Conservation (phyloP, 2,329 filamentous ascomycete genomes). For the Xylariaceae sp. region DNA sequence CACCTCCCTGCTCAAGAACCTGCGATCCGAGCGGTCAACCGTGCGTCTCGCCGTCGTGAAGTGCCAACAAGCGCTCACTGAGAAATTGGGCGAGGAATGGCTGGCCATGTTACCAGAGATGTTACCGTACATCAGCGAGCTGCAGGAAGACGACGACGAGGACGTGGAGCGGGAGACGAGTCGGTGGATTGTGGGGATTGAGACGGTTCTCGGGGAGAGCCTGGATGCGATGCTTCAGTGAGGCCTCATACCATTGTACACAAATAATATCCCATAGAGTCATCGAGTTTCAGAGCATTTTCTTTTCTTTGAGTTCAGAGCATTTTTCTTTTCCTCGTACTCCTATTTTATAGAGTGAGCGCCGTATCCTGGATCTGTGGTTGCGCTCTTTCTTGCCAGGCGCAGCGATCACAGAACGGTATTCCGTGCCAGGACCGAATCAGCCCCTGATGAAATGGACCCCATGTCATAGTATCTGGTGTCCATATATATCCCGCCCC, state of each 20-base stretch:
- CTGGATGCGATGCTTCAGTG: slow-evolving; percentile 89
- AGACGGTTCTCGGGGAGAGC: slow-evolving; percentile 82
- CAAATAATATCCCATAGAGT: background rate
- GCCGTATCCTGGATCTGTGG: too few species aligned
- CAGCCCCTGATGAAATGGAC: too few species aligned
- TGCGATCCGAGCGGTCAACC: slow-evolving; percentile 65
- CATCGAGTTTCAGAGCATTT: too few species aligned
- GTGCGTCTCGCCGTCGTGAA: slow-evolving; percentile 78
- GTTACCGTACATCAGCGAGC: slow-evolving; percentile 89
- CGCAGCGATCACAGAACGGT: too few species aligned
- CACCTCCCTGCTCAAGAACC: slow-evolving; percentile 65
- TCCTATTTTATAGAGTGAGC: too few species aligned
- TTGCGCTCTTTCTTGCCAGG: too few species aligned
- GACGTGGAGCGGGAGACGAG: slow-evolving; percentile 83
- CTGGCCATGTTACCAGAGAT: slow-evolving; percentile 86
- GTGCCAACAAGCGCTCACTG: slow-evolving; percentile 74
- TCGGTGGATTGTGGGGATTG: slow-evolving; percentile 85
- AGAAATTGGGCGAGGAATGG: slow-evolving; percentile 87
- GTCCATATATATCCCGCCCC: too few species aligned
- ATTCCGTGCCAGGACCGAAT: too few species aligned
- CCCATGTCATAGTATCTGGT: too few species aligned
- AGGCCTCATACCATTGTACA: slow-evolving; percentile 6
- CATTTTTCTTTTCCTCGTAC: too few species aligned
- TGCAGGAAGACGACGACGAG: slow-evolving; percentile 96
- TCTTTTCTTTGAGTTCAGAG: too few species aligned